Conservation (phyloP, 805 yeast species). For the Wickerhamiella australiensis region DNA sequence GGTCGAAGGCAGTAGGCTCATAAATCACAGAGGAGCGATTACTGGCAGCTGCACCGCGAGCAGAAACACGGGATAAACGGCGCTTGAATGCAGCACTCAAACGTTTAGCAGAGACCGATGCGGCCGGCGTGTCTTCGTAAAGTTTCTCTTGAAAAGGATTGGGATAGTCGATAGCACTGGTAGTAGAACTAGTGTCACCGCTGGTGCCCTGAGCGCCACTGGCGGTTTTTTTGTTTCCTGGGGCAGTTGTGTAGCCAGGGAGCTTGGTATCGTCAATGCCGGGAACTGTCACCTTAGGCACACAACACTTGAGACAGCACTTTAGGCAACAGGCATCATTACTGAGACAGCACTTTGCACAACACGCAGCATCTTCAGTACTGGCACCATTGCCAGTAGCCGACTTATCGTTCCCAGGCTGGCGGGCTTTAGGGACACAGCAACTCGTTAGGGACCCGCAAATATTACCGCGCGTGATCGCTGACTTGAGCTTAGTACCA, state of each 20-base stretch:
- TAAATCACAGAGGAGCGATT: constrained; percentile 1
- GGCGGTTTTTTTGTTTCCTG: background rate
- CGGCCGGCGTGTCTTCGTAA: background rate
- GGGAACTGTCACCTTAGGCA: background rate
- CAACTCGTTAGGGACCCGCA: background rate
- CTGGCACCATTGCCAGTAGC: background rate
- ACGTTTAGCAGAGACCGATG: background rate
- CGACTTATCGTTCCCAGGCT: background rate
- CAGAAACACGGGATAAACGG: constrained; percentile 1
- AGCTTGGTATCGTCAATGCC: background rate
- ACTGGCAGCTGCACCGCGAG: background rate
- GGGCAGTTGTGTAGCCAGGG: background rate
- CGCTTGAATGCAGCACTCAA: background rate
- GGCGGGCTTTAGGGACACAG: background rate
- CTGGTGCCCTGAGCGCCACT: background rate
- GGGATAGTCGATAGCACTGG: constrained; percentile 9
- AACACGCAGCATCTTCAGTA: background rate
- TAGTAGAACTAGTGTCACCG: background rate
- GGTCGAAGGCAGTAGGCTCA: constrained; percentile 6
- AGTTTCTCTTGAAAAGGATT: constrained; percentile 2
- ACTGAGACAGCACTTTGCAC: background rate
- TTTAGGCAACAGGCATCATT: background rate
- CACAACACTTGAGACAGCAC: background rate
- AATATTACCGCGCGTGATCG: background rate
- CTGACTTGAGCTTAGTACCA: background rate